Base-by-base conservation (phyloP, 2,329 filamentous ascomycete species). In the Pyrenophora graminea region DNA sequence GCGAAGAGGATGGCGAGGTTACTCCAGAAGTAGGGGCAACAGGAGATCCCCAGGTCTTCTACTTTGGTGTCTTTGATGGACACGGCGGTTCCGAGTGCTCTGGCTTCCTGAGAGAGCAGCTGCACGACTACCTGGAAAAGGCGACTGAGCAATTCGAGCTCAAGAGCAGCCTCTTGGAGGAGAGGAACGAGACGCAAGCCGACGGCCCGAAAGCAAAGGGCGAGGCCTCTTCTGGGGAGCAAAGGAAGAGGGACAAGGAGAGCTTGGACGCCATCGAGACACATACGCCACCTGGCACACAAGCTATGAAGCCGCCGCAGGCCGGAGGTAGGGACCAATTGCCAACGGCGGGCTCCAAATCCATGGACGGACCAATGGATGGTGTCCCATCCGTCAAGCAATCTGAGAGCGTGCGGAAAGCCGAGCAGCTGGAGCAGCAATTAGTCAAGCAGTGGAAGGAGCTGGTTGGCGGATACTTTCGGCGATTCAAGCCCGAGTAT, bases 11-110 rank as follows among this genome's bases (percentile, higher is more conserved):
- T 19, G 82, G 79, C 55, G 85, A 85, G 73, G 85, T 82, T 42
- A 90, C 83, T 19, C 84, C 80, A 8, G 90, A 90, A 5, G 89
- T 90, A 51, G 89, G 87, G 58, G 85, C 89, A 1, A 89, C 85
- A 56, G 93, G 93, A 2, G 93, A 97, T 68, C 93, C 93, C 1
- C 93, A 97, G 70, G 87, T 97, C 30, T 99, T 99, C 74, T 99
- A 97, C 74, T 99, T 97, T 80, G 92, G 85, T 1, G 86, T 97
- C 1, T 99, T 97, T 67, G 94, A 99, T 73, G 94, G 94, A 2
- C 94, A 99, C 76, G 94, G 94, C 8, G 94, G 94, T 17, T 83
- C 79, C 17, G 89, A 96, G 71, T 97, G 94, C 73, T 91, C 91
- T 53, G 86, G 88, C 15, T 97, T 96, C 63, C 74, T 97, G 60